A percentile compares a stretch with the other conserved stretches of the same genome.
phyloP scores from a whole-genome alignment of 1,139 yeast species.

The Blastobotrys raffinosifermentans region DNA sequence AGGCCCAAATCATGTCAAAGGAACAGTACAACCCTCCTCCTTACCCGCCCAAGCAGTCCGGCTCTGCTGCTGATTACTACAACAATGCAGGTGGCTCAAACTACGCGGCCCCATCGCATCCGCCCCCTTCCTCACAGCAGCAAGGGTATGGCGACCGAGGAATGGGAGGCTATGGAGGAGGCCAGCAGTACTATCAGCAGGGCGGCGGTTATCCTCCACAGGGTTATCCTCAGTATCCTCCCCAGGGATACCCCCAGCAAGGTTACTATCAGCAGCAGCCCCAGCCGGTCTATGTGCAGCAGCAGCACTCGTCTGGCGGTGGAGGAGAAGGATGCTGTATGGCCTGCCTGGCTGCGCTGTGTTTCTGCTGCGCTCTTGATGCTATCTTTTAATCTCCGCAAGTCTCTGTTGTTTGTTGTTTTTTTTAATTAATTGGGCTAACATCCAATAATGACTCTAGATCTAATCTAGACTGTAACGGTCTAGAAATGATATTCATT shows the following conservation, averaged over 20 bases:
- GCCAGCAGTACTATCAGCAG: constrained; percentile 25
- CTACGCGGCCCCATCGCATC: background rate
- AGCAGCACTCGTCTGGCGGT: constrained; percentile 27
- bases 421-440: background rate
- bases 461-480: too few relatives aligned
- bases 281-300: constrained; percentile 39
- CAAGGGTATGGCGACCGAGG: background rate
- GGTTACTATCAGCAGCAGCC: constrained; percentile 25
- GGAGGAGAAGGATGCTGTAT: constrained; percentile 31
- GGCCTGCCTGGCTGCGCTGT: constrained; percentile 35
- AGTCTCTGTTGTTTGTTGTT: background rate
- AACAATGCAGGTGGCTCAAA: too few relatives aligned
- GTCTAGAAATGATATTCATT: too few relatives aligned
- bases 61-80: too few relatives aligned
- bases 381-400: constrained; percentile 15
- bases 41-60: too few relatives aligned
- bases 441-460: too few relatives aligned
- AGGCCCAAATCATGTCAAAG: too few relatives aligned
- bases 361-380: constrained; percentile 35
- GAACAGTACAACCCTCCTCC: too few relatives aligned
- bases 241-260: constrained; percentile 26
- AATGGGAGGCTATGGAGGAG: too few relatives aligned
- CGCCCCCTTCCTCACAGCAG: background rate
- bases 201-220: background rate
- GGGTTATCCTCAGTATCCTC: constrained; percentile 7